Base-by-base conservation (phyloP, 371 early-diverging fungal genomes). In the Coemansia sp. region DNA sequence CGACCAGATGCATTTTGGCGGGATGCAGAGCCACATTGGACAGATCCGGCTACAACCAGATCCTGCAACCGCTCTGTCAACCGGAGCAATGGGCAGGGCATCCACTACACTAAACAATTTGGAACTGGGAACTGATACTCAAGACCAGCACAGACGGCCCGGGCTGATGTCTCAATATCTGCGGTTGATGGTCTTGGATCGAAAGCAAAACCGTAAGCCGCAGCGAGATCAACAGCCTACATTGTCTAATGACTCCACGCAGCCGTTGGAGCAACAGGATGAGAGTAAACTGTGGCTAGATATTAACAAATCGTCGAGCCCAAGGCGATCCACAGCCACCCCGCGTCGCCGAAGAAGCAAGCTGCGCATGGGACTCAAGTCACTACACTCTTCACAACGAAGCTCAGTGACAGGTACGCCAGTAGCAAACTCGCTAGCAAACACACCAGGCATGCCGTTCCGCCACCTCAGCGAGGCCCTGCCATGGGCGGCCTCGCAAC, bases 401-500 rank as follows among this genome's bases (percentile, higher is more conserved):
- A 55, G 10, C 45, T 47, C 47, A 7, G 39, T 26, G 4, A 3
- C 16, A 50, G 24, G 1, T 42, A 61, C n/a, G 24, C 66, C 13
- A 14, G 48, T 5, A n/a, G 5, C 40, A n/a, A 51, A 61, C 5
- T 62, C 74, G 5, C 58, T 72, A 13, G 60, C 64, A 6, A 53
- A 62, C 27, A 71, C 61, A 5, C 55, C 64, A 1, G 72, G 68
- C 4, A 51, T 52, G 45, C 74, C 74, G 2, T 73, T 73, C 45
- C 69, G 69, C 16, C 74, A 73, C 42, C 62, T 73, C 18, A 73
- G 74, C 60, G 74, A 73, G 50, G 74, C 74, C 8, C 64, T 73
- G 21, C 69, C 74, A 22, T 69, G 59, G 62, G 74, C 64, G 2
- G 48, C 61, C 7, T 66, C 74, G 1, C 74, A 73, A 26, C 48